Conservation (phyloP, 2,329 filamentous ascomycete species). For the Cucurbitaria berberidis region DNA sequence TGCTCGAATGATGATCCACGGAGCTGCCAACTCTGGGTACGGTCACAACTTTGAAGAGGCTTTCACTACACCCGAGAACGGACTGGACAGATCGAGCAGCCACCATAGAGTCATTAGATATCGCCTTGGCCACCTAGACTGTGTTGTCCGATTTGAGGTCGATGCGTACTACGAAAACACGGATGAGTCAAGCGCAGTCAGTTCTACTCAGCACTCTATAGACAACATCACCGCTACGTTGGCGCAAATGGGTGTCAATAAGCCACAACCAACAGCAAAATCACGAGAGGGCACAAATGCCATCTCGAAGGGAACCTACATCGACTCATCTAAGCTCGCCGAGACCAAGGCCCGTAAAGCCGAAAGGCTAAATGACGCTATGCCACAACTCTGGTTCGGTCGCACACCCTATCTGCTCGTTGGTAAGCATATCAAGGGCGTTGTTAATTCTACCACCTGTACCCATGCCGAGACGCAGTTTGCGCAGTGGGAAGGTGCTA, state of each 20-base stretch:
- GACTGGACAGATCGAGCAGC: conserved; percentile 20
- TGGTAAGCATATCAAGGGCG: conserved; percentile 19
- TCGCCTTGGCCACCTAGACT: conserved; percentile 18
- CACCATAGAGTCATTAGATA: conserved; percentile 30
- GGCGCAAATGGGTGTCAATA: background rate
- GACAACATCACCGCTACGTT: conserved; percentile 7
- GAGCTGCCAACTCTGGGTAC: conserved; percentile 27
- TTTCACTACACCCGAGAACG: conserved; percentile 27
- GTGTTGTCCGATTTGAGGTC: conserved; percentile 26
- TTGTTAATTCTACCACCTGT: conserved; percentile 10
- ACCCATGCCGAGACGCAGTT: conserved; percentile 9
- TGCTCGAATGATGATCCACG: conserved; percentile 18
- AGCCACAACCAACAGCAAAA: conserved; percentile 1
- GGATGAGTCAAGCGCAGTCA: conserved; percentile 1
- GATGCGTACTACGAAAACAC: conserved; percentile 25
- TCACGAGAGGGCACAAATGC: background rate
- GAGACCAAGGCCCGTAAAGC: conserved; percentile 24
- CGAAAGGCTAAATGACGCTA: conserved; percentile 3
- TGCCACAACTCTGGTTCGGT: conserved; percentile 31
- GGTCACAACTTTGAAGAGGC: conserved; percentile 41
- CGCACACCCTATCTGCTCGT: conserved; percentile 26
- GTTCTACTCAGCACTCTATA: conserved; percentile 4
- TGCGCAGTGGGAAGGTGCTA: conserved; percentile 17
- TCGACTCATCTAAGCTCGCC: conserved; percentile 13
- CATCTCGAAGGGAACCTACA: conserved; percentile 6